These are phyloP conservation scores for Kodamaea hsintzibuensis DNA, from an alignment of 805 yeast genomes.

Conservation along the genomic window DNA sequence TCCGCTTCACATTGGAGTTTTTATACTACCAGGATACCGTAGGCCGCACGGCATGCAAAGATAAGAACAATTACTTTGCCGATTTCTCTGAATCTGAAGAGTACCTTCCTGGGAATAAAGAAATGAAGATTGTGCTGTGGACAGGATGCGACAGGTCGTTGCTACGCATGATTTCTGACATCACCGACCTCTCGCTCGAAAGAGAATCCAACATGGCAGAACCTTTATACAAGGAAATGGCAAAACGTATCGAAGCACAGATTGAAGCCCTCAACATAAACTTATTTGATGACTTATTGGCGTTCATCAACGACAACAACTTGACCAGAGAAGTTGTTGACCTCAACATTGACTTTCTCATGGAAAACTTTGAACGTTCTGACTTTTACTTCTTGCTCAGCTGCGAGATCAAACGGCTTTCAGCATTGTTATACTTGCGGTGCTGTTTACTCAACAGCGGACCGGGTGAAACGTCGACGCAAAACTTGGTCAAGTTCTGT, in stretches of 20 bases:
- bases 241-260: constrained; percentile 17
- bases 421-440: constrained; percentile 25
- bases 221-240: constrained; percentile 14
- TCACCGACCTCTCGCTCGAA: constrained; percentile 35
- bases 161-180: constrained; percentile 27
- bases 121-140: constrained; percentile 25
- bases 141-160: constrained; percentile 32
- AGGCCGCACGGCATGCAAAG: constrained; percentile 32
- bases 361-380: constrained; percentile 13
- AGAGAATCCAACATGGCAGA: constrained; percentile 17
- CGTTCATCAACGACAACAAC: constrained; percentile 3
- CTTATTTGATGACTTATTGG: constrained; percentile 14
- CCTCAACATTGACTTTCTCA: constrained; percentile 11
- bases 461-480: constrained; percentile 22
- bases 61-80: constrained; percentile 21
- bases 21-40: constrained; percentile 27
- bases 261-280: constrained; percentile 17
- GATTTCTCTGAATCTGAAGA: constrained; percentile 8
- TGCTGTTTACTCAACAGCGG: constrained; percentile 27
- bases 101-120: constrained; percentile 1
- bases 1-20: constrained; percentile 25
- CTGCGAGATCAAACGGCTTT: constrained; percentile 28
- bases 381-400: constrained; percentile 28
- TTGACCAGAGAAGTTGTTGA: constrained; percentile 8
- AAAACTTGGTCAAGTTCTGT: constrained; percentile 16